Base-by-base conservation (phyloP, 2,329 filamentous ascomycete genomes). In the Calonectria crousiana region DNA sequence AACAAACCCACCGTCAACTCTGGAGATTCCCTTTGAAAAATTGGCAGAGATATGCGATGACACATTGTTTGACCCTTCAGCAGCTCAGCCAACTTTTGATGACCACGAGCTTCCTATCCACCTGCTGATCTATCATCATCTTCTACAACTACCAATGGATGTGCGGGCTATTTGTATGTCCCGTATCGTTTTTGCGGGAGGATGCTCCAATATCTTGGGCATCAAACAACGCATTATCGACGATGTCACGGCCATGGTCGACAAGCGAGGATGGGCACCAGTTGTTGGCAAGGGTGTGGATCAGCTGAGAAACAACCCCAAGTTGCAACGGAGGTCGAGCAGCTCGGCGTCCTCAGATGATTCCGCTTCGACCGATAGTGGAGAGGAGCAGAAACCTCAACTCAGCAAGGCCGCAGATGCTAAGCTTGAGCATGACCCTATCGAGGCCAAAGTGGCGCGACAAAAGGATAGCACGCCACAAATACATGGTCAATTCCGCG, bases 21-120 rank as follows among this genome's bases (percentile, higher is more conserved):
- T 95, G 18, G 87, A 91, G 4, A 83, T 98, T 2, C 89, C 94
- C 0, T 95, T 96, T 80, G 89, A 91, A 4, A 89, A 88, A 58
- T 87, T 98, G 3, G 90, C 95, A 0, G 90, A 94, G 72, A 93
- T 95, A 0, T 94, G 93, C 74, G 95, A 98, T 80, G 89, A 88
- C 32, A 89, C 92, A 0, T 92, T 98, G 70, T 95, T 98, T 77
- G 93, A 88, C 81, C 78, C 89, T 80, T 80, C 88, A 79, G 81
- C 85, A 85, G 75, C 85, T 80, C 79, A 86, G 81, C 83, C 84
- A 23, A 91, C 92, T 49, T 92, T 95, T 75, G 97, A 99, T 81
- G 96, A 98, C 79, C 90, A 99, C 78, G 96, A 98, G 77, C 89
- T 94, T 23, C 93, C 96, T 0, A 81, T 98, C 1, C 95, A 94